Evolutionary conservation across 202 grass and related monocot genomes (phyloP).

Genomic region (Digitaria exilis): DNA sequence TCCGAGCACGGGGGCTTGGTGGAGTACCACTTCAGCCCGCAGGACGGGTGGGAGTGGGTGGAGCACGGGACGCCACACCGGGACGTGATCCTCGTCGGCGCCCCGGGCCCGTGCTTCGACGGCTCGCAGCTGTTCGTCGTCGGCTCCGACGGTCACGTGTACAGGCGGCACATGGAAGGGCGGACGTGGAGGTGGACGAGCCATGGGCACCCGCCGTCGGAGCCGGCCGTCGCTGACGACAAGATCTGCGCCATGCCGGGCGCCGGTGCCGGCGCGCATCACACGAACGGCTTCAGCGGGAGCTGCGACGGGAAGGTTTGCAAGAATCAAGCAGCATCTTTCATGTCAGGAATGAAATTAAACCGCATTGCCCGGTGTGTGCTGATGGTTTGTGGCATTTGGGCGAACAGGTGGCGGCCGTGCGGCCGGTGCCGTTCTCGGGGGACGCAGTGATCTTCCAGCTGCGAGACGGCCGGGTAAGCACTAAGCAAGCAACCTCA

Average conservation of each 20-base stretch:
- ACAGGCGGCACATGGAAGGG: constrained; percentile 60
- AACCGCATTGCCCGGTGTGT: background rate
- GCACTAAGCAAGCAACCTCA: background rate
- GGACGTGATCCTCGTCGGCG: constrained; percentile 62
- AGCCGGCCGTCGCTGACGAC: background rate
- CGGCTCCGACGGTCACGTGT: constrained; percentile 79
- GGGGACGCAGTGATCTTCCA: constrained; percentile 81
- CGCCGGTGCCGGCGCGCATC: constrained; percentile 20
- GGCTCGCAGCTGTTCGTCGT: constrained; percentile 75
- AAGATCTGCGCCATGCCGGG: constrained; percentile 40
- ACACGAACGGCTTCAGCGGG: constrained; percentile 46
- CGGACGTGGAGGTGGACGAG: constrained; percentile 77
- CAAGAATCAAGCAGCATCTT: background rate
- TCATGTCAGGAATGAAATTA: background rate
- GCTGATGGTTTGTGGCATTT: constrained; percentile 34
- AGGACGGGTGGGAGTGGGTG: constrained; percentile 90
- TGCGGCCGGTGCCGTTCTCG: constrained; percentile 81
- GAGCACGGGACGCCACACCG: constrained; percentile 82
- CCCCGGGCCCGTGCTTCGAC: constrained; percentile 80
- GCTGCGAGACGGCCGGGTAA: constrained; percentile 91
- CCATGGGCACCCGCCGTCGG: constrained; percentile 59
- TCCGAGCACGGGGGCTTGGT: constrained; percentile 80
- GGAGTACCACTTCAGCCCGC: constrained; percentile 80
- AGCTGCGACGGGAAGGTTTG: constrained; percentile 87
- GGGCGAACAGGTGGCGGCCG: constrained; percentile 64